Evolutionary conservation across 129 eudicot species (phyloP), one percentile per base, ranked within the genome.

Genomic region (Chrysanthemum seticuspe): DNA sequence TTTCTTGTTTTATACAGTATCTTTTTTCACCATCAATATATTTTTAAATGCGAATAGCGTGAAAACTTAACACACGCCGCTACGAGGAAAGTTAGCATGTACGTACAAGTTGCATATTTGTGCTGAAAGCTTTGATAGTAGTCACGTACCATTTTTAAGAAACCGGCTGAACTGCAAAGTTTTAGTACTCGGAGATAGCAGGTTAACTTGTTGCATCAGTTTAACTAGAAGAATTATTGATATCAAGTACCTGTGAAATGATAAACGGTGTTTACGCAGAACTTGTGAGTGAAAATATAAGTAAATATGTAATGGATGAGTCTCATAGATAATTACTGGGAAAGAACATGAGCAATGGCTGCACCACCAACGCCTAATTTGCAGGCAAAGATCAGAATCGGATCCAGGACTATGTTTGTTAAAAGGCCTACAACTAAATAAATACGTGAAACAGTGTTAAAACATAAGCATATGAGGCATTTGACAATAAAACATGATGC

Each of bases 321-420:
- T 6, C 45, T 40, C 45, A 40, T 40, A 40, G 45, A 5, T 73
- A 79, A 83, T 75, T 83, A 87, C 96, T 89, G 96, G 54, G 96
- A 89, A 49, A 89, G 78, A 65, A 89, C 96, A 68, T 89, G 96
- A 65, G 96, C 87, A 73, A 89, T 87, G 79, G 96, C 90, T 45
- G 96, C 93, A 70, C 96, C 96, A 29, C 87, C 51, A 29, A 89
- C 93, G 12, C 96, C 96, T 78, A 76, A 36, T 13, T 67, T 83
- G 74, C 79, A 85, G 9, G 50, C 82, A 47, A 87, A 89, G 36
- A 89, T 87, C 54, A 89, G 72, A 61, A 89, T 83, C 15, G 92
- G 92, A 68, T 89, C 93, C 77, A 89, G 81, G 44, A 89, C 65
- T 12, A 89, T 70, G 62, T 89, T 89, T 27, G 77, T 52, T 40